phyloP scores from a whole-genome alignment of 495 filamentous ascomycete species.

The Baudoinia panamericana region DNA sequence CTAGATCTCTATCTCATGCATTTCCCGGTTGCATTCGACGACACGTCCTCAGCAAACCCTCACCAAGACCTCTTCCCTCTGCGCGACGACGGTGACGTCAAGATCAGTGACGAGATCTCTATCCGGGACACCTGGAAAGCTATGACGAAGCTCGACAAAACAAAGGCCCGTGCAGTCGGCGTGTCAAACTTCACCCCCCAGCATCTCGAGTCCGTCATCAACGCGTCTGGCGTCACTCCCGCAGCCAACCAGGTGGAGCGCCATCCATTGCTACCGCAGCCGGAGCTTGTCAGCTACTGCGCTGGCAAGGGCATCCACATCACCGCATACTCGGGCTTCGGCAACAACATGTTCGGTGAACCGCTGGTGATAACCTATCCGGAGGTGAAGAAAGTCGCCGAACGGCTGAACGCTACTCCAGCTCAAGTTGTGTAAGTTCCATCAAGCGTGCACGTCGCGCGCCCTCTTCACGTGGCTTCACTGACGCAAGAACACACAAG shows the following conservation, averaged over 20 bases:
- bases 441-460: too few species aligned
- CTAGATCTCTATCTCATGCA: conserved; percentile 40
- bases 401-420: conserved; percentile 12
- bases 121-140: conserved; percentile 34
- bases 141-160: conserved; percentile 30
- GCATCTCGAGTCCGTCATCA: conserved; percentile 15
- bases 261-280: conserved; percentile 47
- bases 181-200: conserved; percentile 22
- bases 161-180: conserved; percentile 18
- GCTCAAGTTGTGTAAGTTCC: conserved; percentile 18
- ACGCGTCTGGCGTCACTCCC: conserved; percentile 25
- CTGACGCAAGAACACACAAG: too few species aligned
- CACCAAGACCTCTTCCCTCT: conserved; percentile 1
- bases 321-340: conserved; percentile 46
- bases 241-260: conserved; percentile 48
- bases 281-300: conserved; percentile 17
- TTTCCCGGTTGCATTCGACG: conserved; percentile 31
- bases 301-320: conserved; percentile 37
- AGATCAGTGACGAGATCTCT: conserved; percentile 1
- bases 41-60: conserved; percentile 25
- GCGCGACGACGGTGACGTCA: conserved; percentile 1
- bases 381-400: conserved; percentile 17
- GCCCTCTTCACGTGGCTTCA: too few species aligned
- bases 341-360: conserved; percentile 25
- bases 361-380: conserved; percentile 26